Evolutionary conservation across 2,329 filamentous ascomycete genomes (phyloP).

Genomic region (Sclerotinia subarctica): DNA sequence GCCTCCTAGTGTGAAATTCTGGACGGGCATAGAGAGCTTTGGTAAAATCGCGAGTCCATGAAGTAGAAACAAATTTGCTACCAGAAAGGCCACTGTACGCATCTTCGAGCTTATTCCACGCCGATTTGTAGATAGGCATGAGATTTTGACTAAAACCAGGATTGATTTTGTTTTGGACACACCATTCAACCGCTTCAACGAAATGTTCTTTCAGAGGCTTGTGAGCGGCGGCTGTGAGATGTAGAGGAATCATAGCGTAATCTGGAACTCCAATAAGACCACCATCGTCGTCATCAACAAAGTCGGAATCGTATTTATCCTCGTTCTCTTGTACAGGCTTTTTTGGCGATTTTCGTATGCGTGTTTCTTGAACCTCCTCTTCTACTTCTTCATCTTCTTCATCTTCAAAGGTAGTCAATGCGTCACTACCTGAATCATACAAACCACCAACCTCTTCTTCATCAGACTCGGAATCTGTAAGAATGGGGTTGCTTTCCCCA

Average conservation of each 20-base stretch:
- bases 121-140: slow-evolving; percentile 58
- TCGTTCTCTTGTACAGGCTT: slow-evolving; percentile 21
- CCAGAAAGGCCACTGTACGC: slow-evolving; percentile 65
- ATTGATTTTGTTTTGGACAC: slow-evolving; percentile 75
- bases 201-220: slow-evolving; percentile 71
- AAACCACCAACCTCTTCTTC: slow-evolving; percentile 23
- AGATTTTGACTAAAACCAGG: slow-evolving; percentile 63
- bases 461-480: slow-evolving; percentile 41
- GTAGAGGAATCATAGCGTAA: slow-evolving; percentile 55
- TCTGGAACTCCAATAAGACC: slow-evolving; percentile 54
- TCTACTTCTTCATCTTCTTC: slow-evolving; percentile 37
- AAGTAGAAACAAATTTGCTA: slow-evolving; percentile 69
- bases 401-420: slow-evolving; percentile 51
- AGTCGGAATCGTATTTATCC: slow-evolving; percentile 41
- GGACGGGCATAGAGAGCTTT: slow-evolving; percentile 64
- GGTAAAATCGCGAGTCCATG: slow-evolving; percentile 67
- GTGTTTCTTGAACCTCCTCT: slow-evolving; percentile 15
- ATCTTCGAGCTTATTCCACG: slow-evolving; percentile 69
- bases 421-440: slow-evolving; percentile 32
- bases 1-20: slow-evolving; percentile 42
- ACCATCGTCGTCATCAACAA: slow-evolving; percentile 62
- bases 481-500: slow-evolving; percentile 41
- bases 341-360: slow-evolving; percentile 13
- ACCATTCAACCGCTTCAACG: slow-evolving; percentile 72
- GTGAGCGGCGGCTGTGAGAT: slow-evolving; percentile 64